Base-by-base conservation (phyloP, 192 early-diverging fungal genomes). In the Coemansia sp. region DNA sequence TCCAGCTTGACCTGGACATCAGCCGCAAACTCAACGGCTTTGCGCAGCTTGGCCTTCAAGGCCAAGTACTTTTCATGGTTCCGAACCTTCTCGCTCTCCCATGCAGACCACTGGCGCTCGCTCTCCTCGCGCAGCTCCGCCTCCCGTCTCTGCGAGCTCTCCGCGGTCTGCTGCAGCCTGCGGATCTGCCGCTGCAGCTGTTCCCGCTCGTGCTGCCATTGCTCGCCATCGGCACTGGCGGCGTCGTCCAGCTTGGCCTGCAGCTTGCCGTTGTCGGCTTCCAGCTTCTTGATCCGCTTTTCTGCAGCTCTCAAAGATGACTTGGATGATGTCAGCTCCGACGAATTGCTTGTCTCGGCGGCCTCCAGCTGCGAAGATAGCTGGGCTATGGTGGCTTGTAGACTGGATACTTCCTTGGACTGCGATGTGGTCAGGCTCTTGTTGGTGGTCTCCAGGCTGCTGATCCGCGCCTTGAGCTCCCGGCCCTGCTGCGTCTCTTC, bases 71-170 rank as follows among this genome's bases (percentile, higher is more conserved):
- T 60, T 53, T 71, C 46, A 17, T 78, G 69, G 52, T 46, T 64
- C 31, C 60, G 51, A 28, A 58, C 51, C 59, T 71, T 77, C 23
- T 77, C 74, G 5, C 45, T 18, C 56, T 77, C 67, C 74, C 74
- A 77, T 3, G 56, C 56, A 6, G 59, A 12, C 74, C 64, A 71
- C 52, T 64, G 64, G 31, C 28, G 39, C 48, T 71, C 68, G 58
- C 69, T 68, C 41, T 71, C 69, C n/a, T 71, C 65, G 41, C 69
- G 69, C 55, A 71, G 50, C 61, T 78, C 75, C 0, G 69, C 52
- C 18, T 71, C 75, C 9, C 75, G 51, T 17, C 54, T 46, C 55
- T 71, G 64, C 6, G 74, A 64, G 30, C 51, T 63, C 26, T 60
- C 62, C 0, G 65, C 65, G 2, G 64, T 58, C 47, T 64, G 53